Evolutionary conservation across 73 alveolate species (phyloP).

Genomic region (Breviolum minutum): DNA sequence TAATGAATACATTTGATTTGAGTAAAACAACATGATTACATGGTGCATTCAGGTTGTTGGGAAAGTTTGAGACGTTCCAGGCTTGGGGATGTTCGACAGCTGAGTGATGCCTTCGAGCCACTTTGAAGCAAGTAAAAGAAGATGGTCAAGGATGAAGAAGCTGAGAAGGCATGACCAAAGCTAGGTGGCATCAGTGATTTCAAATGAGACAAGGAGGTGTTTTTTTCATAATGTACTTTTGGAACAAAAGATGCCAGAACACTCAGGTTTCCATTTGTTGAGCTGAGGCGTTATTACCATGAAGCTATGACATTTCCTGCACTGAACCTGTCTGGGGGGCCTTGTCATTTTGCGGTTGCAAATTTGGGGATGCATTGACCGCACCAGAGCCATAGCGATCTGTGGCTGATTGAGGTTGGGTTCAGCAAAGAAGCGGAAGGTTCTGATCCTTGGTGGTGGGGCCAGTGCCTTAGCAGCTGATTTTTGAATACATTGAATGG

Average conservation of each 20-base stretch:
- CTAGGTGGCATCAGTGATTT: not conserved
- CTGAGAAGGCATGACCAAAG: not conserved
- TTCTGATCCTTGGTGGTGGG: conserved; percentile 78
- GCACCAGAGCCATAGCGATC: no score
- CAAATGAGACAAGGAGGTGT: no score
- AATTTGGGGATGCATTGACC: no score
- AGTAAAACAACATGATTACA: no score
- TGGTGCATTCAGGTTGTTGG: no score
- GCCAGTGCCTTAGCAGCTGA: not conserved
- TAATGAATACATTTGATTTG: no score
- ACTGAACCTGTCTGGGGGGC: conserved; percentile 13
- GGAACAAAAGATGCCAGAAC: not conserved
- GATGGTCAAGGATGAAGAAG: not conserved
- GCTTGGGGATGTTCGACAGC: conserved; percentile 87
- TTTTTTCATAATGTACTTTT: not conserved
- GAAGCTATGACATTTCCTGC: conserved; percentile 79
- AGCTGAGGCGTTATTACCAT: conserved; percentile 75
- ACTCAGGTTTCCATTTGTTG: not conserved
- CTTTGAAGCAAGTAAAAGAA: not conserved
- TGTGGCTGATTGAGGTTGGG: conserved; percentile 21
- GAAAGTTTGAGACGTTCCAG: not conserved
- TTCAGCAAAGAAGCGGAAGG: conserved; percentile 17
- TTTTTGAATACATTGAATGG: no score
- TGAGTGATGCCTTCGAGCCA: conserved; percentile 78
- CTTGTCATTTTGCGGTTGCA: not conserved